A percentile compares a stretch with the other conserved stretches of the same genome.
These are phyloP conservation scores for Farysia itapuensis DNA, from an alignment of 1,284 basidiomycete species.

Conservation along the genomic window DNA sequence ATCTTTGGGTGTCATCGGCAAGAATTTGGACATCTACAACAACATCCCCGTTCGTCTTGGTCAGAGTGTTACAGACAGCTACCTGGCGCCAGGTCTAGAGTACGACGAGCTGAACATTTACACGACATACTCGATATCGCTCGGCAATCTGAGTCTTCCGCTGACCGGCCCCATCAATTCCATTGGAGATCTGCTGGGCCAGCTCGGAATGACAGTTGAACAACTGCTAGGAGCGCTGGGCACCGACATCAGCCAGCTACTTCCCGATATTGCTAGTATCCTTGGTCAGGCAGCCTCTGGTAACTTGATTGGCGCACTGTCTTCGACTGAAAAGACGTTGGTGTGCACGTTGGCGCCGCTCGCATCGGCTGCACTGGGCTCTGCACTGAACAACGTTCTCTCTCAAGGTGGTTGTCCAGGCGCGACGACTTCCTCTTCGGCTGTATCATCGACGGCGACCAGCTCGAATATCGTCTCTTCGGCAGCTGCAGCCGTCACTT, in stretches of 20 bases:
- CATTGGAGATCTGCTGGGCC: slow-evolving; percentile 5
- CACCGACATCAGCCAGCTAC: slow-evolving; percentile 1
- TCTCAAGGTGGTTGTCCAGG: slow-evolving; percentile 12
- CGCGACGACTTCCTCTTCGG: slow-evolving; percentile 5
- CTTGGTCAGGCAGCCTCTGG: slow-evolving; percentile 7
- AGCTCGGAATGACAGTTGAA: neutral
- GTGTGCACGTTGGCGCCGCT: slow-evolving; percentile 8
- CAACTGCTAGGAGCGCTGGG: neutral
- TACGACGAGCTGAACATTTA: slow-evolving; percentile 41
- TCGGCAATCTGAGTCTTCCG: slow-evolving; percentile 6
- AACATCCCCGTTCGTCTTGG: slow-evolving; percentile 21
- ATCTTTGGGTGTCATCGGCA: slow-evolving; percentile 31
- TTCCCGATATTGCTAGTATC: slow-evolving; percentile 2
- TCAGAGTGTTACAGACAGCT: slow-evolving; percentile 30
- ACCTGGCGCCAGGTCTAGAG: slow-evolving; percentile 25
- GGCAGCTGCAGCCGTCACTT: neutral
- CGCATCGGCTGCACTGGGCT: slow-evolving; percentile 1
- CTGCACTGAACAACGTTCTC: slow-evolving; percentile 9
- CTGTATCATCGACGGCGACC: slow-evolving; percentile 1
- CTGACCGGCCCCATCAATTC: slow-evolving; percentile 4
- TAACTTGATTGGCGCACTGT: slow-evolving; percentile 11
- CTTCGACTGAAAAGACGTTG: slow-evolving; percentile 1
- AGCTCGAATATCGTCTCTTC: slow-evolving; percentile 3
- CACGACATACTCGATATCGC: slow-evolving; percentile 22
- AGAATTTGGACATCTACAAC: slow-evolving; percentile 42